Percentiles rank a stretch among this genome's conserved stretches.
phyloP scores from a whole-genome alignment of 306 rosid species.

The Styphnolobium japonicum region DNA sequence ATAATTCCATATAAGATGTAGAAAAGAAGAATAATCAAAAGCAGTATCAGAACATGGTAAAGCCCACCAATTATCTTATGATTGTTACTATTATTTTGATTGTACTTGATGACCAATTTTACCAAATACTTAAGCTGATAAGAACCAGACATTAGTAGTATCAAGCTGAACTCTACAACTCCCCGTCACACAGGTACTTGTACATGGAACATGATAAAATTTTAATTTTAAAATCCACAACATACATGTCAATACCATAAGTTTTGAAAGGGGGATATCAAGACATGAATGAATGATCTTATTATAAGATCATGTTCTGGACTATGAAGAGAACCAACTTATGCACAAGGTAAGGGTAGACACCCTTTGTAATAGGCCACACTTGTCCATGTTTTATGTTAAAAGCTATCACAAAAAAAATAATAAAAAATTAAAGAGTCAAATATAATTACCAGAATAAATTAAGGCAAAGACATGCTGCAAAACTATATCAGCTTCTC shows the following conservation, averaged over 20 bases:
- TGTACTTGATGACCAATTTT: background rate
- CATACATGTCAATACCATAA: background rate
- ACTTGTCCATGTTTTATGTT: background rate
- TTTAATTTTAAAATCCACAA: background rate
- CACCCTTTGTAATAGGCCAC: background rate
- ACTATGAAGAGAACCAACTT: background rate
- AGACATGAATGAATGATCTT: background rate
- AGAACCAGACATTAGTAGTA: background rate
- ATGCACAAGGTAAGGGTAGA: background rate
- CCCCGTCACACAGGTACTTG: background rate
- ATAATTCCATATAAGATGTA: background rate
- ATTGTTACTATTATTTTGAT: background rate
- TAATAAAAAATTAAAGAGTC: background rate
- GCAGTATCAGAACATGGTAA: background rate
- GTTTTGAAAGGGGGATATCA: background rate
- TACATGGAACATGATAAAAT: background rate
- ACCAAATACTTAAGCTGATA: background rate
- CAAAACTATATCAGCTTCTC: conserved; percentile 81
- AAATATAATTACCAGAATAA: conserved; percentile 53
- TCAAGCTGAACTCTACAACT: background rate
- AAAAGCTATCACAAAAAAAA: background rate
- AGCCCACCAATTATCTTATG: background rate
- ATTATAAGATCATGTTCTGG: background rate
- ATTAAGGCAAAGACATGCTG: conserved; percentile 71
- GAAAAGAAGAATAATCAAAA: background rate